Percentiles rank a stretch among this genome's conserved stretches.
Evolutionary conservation across 208 protist genomes (phyloP).

Genomic region (Acanthamoeba culbertsoni): DNA sequence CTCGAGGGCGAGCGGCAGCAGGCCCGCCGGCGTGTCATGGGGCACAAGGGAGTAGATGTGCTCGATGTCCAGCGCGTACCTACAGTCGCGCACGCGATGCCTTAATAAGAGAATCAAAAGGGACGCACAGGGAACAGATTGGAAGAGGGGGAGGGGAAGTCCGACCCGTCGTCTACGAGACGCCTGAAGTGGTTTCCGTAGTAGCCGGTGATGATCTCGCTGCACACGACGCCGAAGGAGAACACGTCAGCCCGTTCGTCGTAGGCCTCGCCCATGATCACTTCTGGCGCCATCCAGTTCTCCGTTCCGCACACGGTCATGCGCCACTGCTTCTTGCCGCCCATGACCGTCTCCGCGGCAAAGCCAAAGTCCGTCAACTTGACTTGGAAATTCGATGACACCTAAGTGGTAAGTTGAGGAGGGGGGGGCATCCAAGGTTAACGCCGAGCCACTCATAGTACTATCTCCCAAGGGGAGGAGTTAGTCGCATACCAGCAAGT

Average conservation of each 20-base stretch:
- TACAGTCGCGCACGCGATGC: neutral
- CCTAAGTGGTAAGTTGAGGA: neutral
- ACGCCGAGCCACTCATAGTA: too few relatives aligned
- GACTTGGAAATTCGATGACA: neutral
- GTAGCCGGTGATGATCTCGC: slow-evolving; percentile 35
- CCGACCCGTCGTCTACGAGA: neutral
- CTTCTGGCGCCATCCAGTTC: slow-evolving; percentile 30
- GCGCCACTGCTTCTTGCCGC: slow-evolving; percentile 13
- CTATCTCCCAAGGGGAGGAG: too few relatives aligned
- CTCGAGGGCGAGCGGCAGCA: neutral
- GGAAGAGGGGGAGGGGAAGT: neutral
- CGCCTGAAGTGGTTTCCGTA: neutral
- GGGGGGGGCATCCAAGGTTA: neutral
- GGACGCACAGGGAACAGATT: neutral
- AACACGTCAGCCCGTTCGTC: slow-evolving; percentile 13
- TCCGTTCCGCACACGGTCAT: slow-evolving; percentile 40
- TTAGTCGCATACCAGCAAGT: slow-evolving; percentile 1
- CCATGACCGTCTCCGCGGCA: neutral
- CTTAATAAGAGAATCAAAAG: neutral
- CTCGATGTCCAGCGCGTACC: slow-evolving; percentile 12
- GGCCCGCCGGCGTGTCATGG: neutral
- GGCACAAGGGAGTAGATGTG: slow-evolving; percentile 33
- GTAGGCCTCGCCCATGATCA: slow-evolving; percentile 27
- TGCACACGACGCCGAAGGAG: slow-evolving; percentile 21
- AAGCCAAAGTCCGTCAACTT: slow-evolving; percentile 18